Evolutionary conservation across 1,284 basidiomycete species (phyloP), one percentile per base, ranked within the genome.

Genomic region (Neolentinus lepideus): DNA sequence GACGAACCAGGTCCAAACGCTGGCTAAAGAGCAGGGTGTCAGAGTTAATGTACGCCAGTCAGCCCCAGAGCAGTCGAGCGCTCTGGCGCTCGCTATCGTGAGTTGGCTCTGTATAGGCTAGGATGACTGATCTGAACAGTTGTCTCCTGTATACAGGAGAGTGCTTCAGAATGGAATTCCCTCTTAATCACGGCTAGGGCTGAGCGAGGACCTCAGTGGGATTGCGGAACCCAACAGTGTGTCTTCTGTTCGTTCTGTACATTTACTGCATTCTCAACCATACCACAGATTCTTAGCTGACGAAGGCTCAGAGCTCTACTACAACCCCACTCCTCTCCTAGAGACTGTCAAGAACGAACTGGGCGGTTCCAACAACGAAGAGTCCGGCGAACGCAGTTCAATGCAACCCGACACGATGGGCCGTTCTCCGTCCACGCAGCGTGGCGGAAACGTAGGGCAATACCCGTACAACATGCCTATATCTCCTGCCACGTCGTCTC

Each of bases 131-230:
- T 43, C 55, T 59, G 8, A 54, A 21, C 43, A 27, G 14, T 50
- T 50, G 12, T 21, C 46, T 50, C n/a, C 54, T 14, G 31, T 46
- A 36, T 57, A 22, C 55, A 90, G 88, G 88, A 90, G 65, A 83
- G 79, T 64, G 87, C 89, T 14, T 90, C 88, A 2, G 86, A 90
- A 60, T 92, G 89, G 89, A 92, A 92, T 62, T 90, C 89, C 0
- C 64, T 90, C 52, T 72, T 92, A 50, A 78, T 83, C 57, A 86
- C 83, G 35, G 89, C 89, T 3, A 79, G 90, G 36, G 90, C 89
- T 9, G 81, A 85, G 58, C 75, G 89, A 58, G 89, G 90, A 0
- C 89, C 89, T 3, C 90, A 90, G 62, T 92, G 89, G 89, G 89
- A 92, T 67, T 76, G 91, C 35, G 86, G 87, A 22, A 90, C 89